These are phyloP conservation scores for Fusarium ramigenum DNA, from an alignment of 2,329 filamentous ascomycete species.

Conservation along the genomic window DNA sequence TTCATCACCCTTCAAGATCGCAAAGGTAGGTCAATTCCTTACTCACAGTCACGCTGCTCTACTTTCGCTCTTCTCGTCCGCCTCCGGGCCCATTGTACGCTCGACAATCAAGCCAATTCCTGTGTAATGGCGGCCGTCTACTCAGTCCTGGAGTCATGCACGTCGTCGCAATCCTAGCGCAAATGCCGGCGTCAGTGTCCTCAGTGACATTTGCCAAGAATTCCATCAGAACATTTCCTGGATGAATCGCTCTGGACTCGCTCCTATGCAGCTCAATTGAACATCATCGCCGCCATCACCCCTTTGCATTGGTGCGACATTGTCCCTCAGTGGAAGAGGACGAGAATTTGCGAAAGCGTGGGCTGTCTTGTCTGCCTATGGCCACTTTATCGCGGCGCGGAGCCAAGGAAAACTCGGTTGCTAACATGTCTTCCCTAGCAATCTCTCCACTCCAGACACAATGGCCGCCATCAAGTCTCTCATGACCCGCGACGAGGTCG, in stretches of 20 bases:
- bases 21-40: conserved; percentile 37
- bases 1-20: conserved; percentile 45
- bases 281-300: background rate
- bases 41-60: conserved; percentile 2
- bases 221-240: background rate
- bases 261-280: conserved; percentile 16
- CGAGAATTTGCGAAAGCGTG: background rate
- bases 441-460: conserved; percentile 46
- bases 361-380: background rate
- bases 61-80: conserved; percentile 1
- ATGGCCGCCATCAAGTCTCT: conserved; percentile 55
- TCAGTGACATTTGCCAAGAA: conserved; percentile 28
- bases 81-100: background rate
- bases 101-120: conserved; percentile 22
- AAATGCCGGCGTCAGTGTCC: conserved; percentile 6
- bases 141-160: conserved; percentile 17
- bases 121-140: conserved; percentile 4
- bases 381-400: background rate
- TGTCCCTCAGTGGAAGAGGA: conserved; percentile 14
- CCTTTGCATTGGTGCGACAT: conserved; percentile 13
- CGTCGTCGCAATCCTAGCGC: conserved; percentile 19
- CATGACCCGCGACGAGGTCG: conserved; percentile 50
- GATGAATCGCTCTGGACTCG: background rate
- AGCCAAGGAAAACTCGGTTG: background rate
- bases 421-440: conserved; percentile 33